Evolutionary conservation across 805 yeast species (phyloP).

Genomic region (Hermanozyma aechmeae): DNA sequence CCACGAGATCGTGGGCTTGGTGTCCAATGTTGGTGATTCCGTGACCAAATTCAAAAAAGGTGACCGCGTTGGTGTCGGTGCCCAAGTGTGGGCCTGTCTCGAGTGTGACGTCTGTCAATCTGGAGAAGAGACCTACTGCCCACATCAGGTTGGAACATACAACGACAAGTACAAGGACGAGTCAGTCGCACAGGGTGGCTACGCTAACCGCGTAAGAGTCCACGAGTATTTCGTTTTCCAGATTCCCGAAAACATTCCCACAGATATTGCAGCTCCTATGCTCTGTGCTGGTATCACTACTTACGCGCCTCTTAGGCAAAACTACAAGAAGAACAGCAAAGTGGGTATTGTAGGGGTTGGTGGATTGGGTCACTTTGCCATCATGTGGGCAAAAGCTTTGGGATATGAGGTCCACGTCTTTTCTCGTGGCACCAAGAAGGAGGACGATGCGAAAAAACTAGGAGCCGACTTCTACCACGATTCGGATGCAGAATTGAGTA

Average conservation of each 20-base stretch:
- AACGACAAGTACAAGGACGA: constrained; percentile 17
- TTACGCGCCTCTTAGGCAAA: neutral
- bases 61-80: constrained; percentile 63
- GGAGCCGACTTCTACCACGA: neutral
- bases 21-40: constrained; percentile 15
- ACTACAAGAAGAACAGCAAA: neutral
- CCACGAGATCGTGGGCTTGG: constrained; percentile 58
- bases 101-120: constrained; percentile 16
- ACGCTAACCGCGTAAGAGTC: neutral
- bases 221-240: neutral
- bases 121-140: constrained; percentile 24
- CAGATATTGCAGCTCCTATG: neutral
- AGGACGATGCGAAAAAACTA: neutral
- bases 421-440: neutral
- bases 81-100: constrained; percentile 51
- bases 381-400: neutral
- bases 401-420: neutral
- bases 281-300: neutral
- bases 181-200: neutral
- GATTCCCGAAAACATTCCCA: neutral
- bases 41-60: constrained; percentile 9
- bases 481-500: neutral
- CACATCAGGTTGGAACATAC: constrained; percentile 24
- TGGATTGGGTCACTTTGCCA: neutral
- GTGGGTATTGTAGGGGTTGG: neutral